Evolutionary conservation across 2,329 filamentous ascomycete genomes (phyloP).

Genomic region (Fonsecaea erecta): DNA sequence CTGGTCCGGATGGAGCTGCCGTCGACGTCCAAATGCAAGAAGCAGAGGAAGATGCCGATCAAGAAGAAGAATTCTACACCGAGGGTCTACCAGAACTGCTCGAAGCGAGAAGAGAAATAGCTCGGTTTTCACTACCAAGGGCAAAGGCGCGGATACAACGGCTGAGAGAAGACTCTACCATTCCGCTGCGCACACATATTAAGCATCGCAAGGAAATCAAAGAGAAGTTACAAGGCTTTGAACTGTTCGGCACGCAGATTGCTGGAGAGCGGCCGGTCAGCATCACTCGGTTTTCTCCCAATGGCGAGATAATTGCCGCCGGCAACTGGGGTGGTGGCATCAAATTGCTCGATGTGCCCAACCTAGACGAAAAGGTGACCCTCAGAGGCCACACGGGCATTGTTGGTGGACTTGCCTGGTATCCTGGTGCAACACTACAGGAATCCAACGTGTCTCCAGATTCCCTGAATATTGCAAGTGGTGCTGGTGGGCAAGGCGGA

Average conservation of each 20-base stretch:
- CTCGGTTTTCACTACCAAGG: conserved; percentile 79
- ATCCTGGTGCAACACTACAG: conserved; percentile 76
- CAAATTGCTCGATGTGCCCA: conserved; percentile 82
- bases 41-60: conserved; percentile 69
- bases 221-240: conserved; percentile 78
- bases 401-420: conserved; percentile 89
- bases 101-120: conserved; percentile 76
- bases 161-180: conserved; percentile 79
- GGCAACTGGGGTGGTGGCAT: conserved; percentile 94
- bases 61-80: conserved; percentile 95
- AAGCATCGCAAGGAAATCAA: conserved; percentile 90
- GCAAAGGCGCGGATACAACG: conserved; percentile 76
- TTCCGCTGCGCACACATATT: conserved; percentile 85
- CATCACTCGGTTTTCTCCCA: conserved; percentile 88
- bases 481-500: conserved; percentile 64
- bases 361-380: conserved; percentile 74
- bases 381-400: conserved; percentile 86
- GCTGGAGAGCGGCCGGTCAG: conserved; percentile 89
- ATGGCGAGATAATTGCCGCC: conserved; percentile 79
- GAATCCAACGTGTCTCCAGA: conserved; percentile 72
- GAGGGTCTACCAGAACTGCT: conserved; percentile 75
- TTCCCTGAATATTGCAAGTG: conserved; percentile 83
- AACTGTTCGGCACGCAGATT: conserved; percentile 91
- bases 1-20: conserved; percentile 60
- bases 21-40: conserved; percentile 59